Conservation (phyloP, 2,329 filamentous ascomycete genomes). For the Acephala macrosclerotiorum region DNA sequence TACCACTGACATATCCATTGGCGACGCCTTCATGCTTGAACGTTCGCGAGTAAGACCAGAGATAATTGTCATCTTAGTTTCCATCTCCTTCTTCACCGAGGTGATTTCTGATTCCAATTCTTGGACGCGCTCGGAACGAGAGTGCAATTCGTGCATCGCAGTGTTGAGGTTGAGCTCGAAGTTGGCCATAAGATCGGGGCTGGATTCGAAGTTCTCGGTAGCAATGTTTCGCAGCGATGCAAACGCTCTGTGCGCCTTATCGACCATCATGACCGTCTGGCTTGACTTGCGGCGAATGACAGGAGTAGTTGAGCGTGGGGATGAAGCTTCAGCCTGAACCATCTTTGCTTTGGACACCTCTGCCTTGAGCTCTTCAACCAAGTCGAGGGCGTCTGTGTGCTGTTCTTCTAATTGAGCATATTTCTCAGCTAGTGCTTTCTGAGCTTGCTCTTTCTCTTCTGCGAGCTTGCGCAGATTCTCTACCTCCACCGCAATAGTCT, state of each 20-base stretch:
- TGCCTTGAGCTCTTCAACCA: slow-evolving; percentile 90
- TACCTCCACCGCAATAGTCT: slow-evolving; percentile 68
- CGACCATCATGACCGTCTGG: slow-evolving; percentile 85
- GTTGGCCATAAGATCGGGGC: slow-evolving; percentile 86
- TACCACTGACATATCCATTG: slow-evolving; percentile 91
- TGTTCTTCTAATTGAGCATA: slow-evolving; percentile 85
- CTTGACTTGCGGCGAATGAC: slow-evolving; percentile 93
- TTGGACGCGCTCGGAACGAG: slow-evolving; percentile 86
- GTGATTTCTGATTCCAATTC: slow-evolving; percentile 86
- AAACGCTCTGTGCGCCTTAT: slow-evolving; percentile 91
- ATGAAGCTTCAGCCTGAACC: slow-evolving; percentile 52
- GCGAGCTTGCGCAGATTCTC: slow-evolving; percentile 75
- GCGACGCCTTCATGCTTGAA: slow-evolving; percentile 83
- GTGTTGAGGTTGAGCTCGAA: slow-evolving; percentile 93
- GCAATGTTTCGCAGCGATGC: slow-evolving; percentile 89
- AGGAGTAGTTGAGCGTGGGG: slow-evolving; percentile 71
- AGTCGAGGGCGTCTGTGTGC: slow-evolving; percentile 81
- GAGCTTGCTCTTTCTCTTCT: slow-evolving; percentile 77
- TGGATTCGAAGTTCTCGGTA: slow-evolving; percentile 80
- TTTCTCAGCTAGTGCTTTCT: slow-evolving; percentile 75
- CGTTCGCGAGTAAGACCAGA: slow-evolving; percentile 91
- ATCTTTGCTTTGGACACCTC: slow-evolving; percentile 82
- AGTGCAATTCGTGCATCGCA: slow-evolving; percentile 90
- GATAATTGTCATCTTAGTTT: slow-evolving; percentile 95
- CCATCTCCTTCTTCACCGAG: slow-evolving; percentile 92